Conservation (phyloP, 345 rosid genomes). For the Rubroshorea leprosula region DNA sequence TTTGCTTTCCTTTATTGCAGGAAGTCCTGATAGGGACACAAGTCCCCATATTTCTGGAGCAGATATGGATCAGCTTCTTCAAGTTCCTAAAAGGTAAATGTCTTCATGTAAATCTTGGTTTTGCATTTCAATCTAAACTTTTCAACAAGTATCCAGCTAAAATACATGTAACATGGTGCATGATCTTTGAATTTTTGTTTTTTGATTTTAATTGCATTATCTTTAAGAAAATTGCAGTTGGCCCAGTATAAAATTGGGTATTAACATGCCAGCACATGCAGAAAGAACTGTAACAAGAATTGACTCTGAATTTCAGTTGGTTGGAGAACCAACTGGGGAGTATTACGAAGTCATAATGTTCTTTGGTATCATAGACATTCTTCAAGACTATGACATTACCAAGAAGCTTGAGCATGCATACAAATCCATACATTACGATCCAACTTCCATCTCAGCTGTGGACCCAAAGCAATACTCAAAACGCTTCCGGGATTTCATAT, state of each 20-base stretch:
- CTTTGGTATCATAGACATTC: conserved; percentile 85
- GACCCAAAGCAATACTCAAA: conserved; percentile 81
- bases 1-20: conserved; percentile 8
- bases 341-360: conserved; percentile 71
- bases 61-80: conserved; percentile 28
- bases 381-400: conserved; percentile 89
- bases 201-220: not conserved
- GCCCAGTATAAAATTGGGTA: conserved; percentile 66
- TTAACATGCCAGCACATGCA: conserved; percentile 71
- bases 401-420: conserved; percentile 90
- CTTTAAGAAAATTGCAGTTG: conserved; percentile 47
- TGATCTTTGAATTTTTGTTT: no score
- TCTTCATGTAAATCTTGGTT: not conserved
- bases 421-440: conserved; percentile 80
- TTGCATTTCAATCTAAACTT: no score
- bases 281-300: conserved; percentile 63
- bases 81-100: conserved; percentile 36
- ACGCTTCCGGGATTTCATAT: conserved; percentile 76
- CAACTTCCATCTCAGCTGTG: conserved; percentile 75
- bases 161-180: no score
- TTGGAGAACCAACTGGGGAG: conserved; percentile 78
- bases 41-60: conserved; percentile 27
- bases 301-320: conserved; percentile 50
- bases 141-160: no score
- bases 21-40: conserved; percentile 28